Evolutionary conservation across 2,329 filamentous ascomycete genomes (phyloP).

Genomic region (Nemania abortiva): DNA sequence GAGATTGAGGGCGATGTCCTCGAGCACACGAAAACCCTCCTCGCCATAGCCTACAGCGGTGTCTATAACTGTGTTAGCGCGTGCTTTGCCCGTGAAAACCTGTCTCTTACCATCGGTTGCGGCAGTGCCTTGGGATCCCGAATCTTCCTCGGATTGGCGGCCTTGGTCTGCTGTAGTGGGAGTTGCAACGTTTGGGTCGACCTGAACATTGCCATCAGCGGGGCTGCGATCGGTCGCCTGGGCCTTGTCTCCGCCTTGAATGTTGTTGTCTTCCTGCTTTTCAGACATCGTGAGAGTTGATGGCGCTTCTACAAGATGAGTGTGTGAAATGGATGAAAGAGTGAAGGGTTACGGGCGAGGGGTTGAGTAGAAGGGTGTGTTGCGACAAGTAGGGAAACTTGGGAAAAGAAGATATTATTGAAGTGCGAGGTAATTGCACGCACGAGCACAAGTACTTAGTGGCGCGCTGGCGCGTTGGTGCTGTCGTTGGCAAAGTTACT

Average conservation of each 20-base stretch:
- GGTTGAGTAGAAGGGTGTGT: neutral
- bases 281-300: neutral
- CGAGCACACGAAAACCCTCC: neutral
- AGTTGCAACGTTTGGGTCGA: too few relatives aligned
- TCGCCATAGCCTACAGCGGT: neutral
- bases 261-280: constrained; percentile 5
- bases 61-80: neutral
- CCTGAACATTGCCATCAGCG: too few relatives aligned
- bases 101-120: neutral
- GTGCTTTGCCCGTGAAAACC: neutral
- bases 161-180: too few relatives aligned
- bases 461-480: neutral
- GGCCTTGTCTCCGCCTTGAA: too few relatives aligned
- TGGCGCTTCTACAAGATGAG: neutral
- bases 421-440: neutral
- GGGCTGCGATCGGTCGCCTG: too few relatives aligned
- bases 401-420: neutral
- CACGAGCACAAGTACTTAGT: neutral
- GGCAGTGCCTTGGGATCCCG: neutral
- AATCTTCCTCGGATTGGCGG: too few relatives aligned
- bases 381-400: neutral
- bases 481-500: neutral
- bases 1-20: neutral
- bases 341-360: neutral
- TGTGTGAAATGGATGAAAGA: neutral